Evolutionary conservation across 371 early-diverging fungal genomes (phyloP), one percentile per base, ranked within the genome.

Genomic region (Lichtheimia hyalospora): DNA sequence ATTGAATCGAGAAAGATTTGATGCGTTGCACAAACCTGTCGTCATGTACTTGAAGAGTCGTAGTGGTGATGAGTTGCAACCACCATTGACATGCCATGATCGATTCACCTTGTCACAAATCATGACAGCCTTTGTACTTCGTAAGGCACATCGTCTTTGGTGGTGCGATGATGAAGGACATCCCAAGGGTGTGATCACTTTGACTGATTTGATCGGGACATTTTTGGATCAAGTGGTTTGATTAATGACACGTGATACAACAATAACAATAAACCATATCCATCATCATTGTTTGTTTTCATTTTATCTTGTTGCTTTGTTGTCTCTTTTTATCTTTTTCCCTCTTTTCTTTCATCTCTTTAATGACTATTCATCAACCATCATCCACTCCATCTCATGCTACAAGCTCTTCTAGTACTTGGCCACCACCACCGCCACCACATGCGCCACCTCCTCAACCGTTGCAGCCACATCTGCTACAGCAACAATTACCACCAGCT

Each of bases 131-230:
- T 68, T 85, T 58, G 78, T 82, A 12, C 73, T 71, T 5, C 74
- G 70, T 44, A 78, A 84, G 43, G 74, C 74, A 0, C 79, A 84
- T 60, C 73, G 85, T 1, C 72, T 83, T 12, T 87, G 88, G 88
- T 71, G 84, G 53, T 68, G 77, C 15, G 79, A 87, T 67, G 70
- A 72, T 3, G 66, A 79, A 10, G 79, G 81, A 34, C 66, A 68
- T 50, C 71, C 83, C 24, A 68, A 82, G 34, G 88, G 86, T 23
- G 77, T 84, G 20, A 81, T 87, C 44, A 68, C 68, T 12, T 28
- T 68, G 18, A 68, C 54, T 43, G 68, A 68, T 40, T 41, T 68
- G 14, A 41, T 67, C 21, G 58, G 67, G 46, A 55, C 60, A 12
- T 67, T 67, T 59, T 15, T 59, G 10, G 62, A 62, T 60, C 18